phyloP scores from a whole-genome alignment of 495 filamentous ascomycete genomes.

The Penicillium argentinense region DNA sequence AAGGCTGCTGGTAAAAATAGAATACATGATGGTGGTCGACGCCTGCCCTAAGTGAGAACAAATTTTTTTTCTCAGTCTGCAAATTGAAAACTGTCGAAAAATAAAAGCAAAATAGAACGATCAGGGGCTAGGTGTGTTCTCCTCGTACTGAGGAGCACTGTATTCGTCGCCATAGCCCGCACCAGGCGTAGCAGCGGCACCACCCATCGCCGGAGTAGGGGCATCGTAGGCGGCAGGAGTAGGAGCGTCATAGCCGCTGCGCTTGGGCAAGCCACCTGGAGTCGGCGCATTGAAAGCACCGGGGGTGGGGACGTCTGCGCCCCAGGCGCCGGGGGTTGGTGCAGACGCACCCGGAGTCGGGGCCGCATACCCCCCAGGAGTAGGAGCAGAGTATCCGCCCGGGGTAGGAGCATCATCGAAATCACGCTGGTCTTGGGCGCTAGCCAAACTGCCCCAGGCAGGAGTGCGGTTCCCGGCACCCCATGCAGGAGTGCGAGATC shows the following conservation, averaged over 20 bases:
- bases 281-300: constrained; percentile 63
- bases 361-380: constrained; percentile 52
- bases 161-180: constrained; percentile 63
- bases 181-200: constrained; percentile 71
- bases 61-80: too few relatives aligned
- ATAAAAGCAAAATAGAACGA: constrained; percentile 2
- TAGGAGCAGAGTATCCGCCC: constrained; percentile 59
- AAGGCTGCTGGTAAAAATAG: too few relatives aligned
- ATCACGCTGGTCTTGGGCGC: constrained; percentile 27
- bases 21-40: too few relatives aligned
- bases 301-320: constrained; percentile 63
- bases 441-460: constrained; percentile 40
- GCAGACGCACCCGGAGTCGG: constrained; percentile 75
- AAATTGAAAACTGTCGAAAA: too few relatives aligned
- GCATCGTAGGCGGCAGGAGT: constrained; percentile 66
- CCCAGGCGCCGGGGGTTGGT: constrained; percentile 74
- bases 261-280: constrained; percentile 42
- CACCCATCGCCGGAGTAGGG: constrained; percentile 75
- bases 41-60: too few relatives aligned
- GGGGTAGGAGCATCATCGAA: constrained; percentile 74
- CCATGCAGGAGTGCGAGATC: constrained; percentile 76
- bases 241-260: constrained; percentile 51
- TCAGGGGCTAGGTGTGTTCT: constrained; percentile 51
- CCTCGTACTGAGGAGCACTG: constrained; percentile 55
- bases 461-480: constrained; percentile 54